A percentile compares a stretch with the other conserved stretches of the same genome.
phyloP scores from a whole-genome alignment of 495 filamentous ascomycete species.

The Rusavskia elegans region DNA sequence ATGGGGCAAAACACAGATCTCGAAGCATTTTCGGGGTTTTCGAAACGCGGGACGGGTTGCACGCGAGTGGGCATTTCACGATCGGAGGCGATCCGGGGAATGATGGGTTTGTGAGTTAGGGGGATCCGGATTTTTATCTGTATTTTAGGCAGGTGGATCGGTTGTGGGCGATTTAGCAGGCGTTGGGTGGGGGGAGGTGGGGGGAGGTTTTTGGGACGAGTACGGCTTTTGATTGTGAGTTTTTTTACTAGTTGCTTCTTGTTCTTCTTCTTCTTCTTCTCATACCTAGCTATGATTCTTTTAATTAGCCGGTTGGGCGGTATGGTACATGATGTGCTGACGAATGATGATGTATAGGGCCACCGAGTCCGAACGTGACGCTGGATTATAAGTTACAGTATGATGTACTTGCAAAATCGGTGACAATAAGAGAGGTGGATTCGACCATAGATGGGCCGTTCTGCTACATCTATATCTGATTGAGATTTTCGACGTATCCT shows the following conservation, averaged over 20 bases:
- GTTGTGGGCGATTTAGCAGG: constrained; percentile 59
- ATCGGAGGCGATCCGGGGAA: constrained; percentile 40
- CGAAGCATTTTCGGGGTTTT: constrained; percentile 35
- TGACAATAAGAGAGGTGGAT: constrained; percentile 27
- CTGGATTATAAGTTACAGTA: constrained; percentile 28
- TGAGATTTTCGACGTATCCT: no score
- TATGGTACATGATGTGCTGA: background rate
- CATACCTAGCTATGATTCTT: background rate
- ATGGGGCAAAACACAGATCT: constrained; percentile 29
- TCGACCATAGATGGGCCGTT: constrained; percentile 36
- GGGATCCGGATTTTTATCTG: constrained; percentile 52
- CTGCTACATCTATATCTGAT: constrained; percentile 35
- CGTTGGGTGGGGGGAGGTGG: constrained; percentile 30
- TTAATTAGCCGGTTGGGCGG: background rate
- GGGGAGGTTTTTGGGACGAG: constrained; percentile 8
- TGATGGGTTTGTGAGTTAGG: constrained; percentile 42
- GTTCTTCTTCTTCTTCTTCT: background rate
- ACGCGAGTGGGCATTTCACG: constrained; percentile 46
- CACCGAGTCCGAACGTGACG: constrained; percentile 30
- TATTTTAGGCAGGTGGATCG: constrained; percentile 60
- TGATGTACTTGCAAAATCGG: constrained; percentile 21
- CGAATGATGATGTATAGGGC: constrained; percentile 4
- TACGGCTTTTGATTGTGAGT: constrained; percentile 11
- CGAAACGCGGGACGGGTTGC: constrained; percentile 42
- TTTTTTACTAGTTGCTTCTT: no score